phyloP scores from a whole-genome alignment of 768 basidiomycete species.

The Amanita polypyramis region DNA sequence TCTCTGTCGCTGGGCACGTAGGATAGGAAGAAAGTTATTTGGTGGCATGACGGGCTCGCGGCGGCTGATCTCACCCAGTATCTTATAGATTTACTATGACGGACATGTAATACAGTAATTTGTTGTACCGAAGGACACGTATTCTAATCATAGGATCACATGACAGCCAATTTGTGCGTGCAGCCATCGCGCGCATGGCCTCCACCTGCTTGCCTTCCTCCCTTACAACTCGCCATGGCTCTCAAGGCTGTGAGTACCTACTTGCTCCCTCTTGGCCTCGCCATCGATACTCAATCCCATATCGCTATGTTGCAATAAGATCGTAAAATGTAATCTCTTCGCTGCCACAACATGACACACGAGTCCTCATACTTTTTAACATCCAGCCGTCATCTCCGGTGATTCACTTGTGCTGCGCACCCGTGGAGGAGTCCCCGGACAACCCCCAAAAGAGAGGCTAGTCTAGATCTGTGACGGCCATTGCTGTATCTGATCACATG shows the following conservation, averaged over 20 bases:
- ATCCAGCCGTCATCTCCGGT: constrained; percentile 76
- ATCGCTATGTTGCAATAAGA: constrained; percentile 20
- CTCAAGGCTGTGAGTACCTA: constrained; percentile 57
- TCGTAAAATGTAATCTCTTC: constrained; percentile 43
- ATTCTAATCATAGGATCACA: constrained; percentile 1
- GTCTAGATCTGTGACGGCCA: neutral
- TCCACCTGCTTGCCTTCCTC: constrained; percentile 3
- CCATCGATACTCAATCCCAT: neutral
- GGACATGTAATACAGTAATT: neutral
- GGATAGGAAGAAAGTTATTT: constrained; percentile 19
- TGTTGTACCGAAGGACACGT: too few species aligned
- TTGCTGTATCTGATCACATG: neutral
- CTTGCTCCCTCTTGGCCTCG: neutral
- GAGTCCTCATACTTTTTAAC: constrained; percentile 15
- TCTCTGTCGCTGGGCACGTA: constrained; percentile 18
- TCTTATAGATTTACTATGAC: neutral
- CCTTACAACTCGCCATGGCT: constrained; percentile 36
- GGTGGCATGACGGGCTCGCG: constrained; percentile 13
- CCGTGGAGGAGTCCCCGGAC: constrained; percentile 68
- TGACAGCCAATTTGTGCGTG: neutral
- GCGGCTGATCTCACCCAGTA: neutral
- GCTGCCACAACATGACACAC: constrained; percentile 7
- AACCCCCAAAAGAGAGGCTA: constrained; percentile 84
- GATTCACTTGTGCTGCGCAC: constrained; percentile 82
- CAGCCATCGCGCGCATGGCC: constrained; percentile 2